A percentile compares a stretch with the other conserved stretches of the same genome.
Evolutionary conservation across 441 rosid species (phyloP).

Genomic region (Flueggea neowawraea): DNA sequence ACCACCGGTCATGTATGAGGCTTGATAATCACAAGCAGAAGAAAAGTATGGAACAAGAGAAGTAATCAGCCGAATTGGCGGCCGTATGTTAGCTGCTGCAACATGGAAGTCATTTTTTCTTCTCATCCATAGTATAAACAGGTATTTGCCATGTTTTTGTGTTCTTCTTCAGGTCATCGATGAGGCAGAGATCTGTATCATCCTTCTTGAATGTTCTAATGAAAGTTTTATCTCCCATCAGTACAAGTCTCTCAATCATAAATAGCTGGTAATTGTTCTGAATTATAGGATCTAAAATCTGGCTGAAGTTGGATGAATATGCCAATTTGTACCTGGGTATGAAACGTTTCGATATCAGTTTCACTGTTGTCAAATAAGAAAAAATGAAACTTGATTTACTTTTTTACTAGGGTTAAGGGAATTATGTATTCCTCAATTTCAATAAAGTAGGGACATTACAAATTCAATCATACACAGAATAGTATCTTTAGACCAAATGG

Average conservation of each 20-base stretch:
- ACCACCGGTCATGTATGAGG: neutral
- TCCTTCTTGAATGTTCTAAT: constrained; percentile 77
- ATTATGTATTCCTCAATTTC: neutral
- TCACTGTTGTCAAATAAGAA: neutral
- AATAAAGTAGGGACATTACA: too few species aligned
- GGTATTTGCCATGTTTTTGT: constrained; percentile 90
- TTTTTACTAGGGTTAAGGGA: neutral
- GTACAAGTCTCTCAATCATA: constrained; percentile 85
- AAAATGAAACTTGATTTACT: neutral
- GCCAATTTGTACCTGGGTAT: constrained; percentile 72
- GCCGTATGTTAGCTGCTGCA: neutral
- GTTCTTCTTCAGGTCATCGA: constrained; percentile 92
- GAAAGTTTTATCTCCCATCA: constrained; percentile 87
- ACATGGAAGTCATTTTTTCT: constrained; percentile 24
- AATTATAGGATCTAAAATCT: constrained; percentile 66
- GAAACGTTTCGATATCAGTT: constrained; percentile 6
- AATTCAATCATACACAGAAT: neutral
- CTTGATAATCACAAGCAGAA: too few species aligned
- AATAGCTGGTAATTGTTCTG: constrained; percentile 85
- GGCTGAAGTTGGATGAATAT: constrained; percentile 75
- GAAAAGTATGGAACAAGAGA: too few species aligned
- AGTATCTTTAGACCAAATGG: neutral
- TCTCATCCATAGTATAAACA: constrained; percentile 56
- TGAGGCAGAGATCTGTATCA: constrained; percentile 71
- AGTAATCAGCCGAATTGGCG: too few species aligned